A percentile compares a stretch with the other conserved stretches of the same genome.
phyloP scores from a whole-genome alignment of 495 filamentous ascomycete genomes.

The Penicillium turbatum region DNA sequence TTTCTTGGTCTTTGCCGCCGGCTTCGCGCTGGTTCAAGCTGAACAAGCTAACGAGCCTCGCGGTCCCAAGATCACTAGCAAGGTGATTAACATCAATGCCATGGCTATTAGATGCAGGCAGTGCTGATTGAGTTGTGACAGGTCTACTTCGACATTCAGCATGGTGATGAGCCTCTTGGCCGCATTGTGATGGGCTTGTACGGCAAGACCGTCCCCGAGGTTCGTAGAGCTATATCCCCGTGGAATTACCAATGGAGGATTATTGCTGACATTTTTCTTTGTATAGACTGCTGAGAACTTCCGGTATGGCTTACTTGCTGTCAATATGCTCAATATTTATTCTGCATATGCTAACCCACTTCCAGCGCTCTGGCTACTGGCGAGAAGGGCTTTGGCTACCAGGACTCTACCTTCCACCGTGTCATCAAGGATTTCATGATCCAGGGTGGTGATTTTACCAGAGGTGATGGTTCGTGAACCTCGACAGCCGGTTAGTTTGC shows the following conservation, averaged over 20 bases:
- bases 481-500: background rate
- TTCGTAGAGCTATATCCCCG: conserved; percentile 17
- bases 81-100: conserved; percentile 47
- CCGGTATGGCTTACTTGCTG: conserved; percentile 46
- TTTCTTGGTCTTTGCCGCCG: conserved; percentile 68
- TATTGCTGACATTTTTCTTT: background rate
- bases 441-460: conserved; percentile 99
- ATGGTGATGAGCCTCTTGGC: conserved; percentile 81
- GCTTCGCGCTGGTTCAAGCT: conserved; percentile 62
- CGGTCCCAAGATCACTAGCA: conserved; percentile 94
- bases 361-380: conserved; percentile 81
- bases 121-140: conserved; percentile 24
- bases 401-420: conserved; percentile 94
- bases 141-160: conserved; percentile 92
- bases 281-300: conserved; percentile 91
- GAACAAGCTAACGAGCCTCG: conserved; percentile 69
- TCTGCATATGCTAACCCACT: conserved; percentile 17
- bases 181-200: conserved; percentile 92
- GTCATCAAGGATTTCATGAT: conserved; percentile 99
- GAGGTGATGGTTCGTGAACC: conserved; percentile 61
- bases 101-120: background rate
- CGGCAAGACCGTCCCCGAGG: conserved; percentile 95
- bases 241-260: background rate
- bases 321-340: background rate
- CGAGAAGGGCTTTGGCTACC: conserved; percentile 95